Percentiles rank a stretch among this genome's conserved stretches.
Evolutionary conservation across 2,329 filamentous ascomycete genomes (phyloP).

Genomic region (Zasmidium cellare): DNA sequence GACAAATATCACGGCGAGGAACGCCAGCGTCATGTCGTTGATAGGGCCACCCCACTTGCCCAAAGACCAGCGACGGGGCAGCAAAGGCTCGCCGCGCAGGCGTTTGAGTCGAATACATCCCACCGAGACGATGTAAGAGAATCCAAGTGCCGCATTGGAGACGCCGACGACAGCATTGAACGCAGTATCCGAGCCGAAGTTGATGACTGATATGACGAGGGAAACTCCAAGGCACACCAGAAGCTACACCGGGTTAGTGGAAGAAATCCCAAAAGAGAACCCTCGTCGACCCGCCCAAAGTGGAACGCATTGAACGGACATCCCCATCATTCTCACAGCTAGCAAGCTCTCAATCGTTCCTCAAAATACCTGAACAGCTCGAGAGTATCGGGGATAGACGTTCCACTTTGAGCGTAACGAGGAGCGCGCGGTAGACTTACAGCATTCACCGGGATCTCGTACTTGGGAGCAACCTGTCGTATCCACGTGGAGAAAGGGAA

Average conservation of each 20-base stretch:
- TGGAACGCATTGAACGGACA: too few species aligned
- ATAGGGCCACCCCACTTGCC: constrained; percentile 35
- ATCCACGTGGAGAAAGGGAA: constrained; percentile 38
- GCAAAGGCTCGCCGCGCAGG: constrained; percentile 30
- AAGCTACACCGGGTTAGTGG: constrained; percentile 20
- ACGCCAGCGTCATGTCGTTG: constrained; percentile 35
- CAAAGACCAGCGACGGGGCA: constrained; percentile 33
- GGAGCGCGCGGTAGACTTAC: constrained; percentile 12
- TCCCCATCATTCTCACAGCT: too few species aligned
- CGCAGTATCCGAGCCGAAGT: constrained; percentile 42
- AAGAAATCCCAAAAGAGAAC: too few species aligned
- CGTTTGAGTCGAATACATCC: constrained; percentile 35
- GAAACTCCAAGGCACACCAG: constrained; percentile 33
- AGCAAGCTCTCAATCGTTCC: too few species aligned
- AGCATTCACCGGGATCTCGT: constrained; percentile 36
- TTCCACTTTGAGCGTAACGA: too few species aligned
- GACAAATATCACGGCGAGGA: constrained; percentile 32
- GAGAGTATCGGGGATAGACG: too few species aligned
- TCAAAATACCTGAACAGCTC: too few species aligned
- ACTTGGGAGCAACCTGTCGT: constrained; percentile 29
- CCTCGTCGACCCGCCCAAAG: too few species aligned
- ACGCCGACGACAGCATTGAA: constrained; percentile 45
- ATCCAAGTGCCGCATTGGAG: constrained; percentile 34
- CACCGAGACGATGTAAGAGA: constrained; percentile 36
- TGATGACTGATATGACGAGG: constrained; percentile 41